phyloP scores from a whole-genome alignment of 176 grass and related monocot species.

The Leersia perrieri region DNA sequence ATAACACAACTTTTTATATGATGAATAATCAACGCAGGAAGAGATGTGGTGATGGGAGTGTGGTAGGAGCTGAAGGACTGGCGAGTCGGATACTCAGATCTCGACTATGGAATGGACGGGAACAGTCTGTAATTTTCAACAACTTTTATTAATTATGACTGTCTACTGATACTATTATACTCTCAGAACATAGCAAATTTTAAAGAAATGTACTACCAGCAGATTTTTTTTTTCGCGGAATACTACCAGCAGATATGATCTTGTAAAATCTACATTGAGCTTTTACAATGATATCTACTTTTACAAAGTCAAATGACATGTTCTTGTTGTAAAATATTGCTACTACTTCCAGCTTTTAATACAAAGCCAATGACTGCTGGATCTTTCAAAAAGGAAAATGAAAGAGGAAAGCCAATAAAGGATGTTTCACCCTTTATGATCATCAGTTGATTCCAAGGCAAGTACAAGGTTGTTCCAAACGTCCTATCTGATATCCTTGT shows the following conservation, averaged over 20 bases:
- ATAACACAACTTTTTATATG: neutral
- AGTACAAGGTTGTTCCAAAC: conserved; percentile 1
- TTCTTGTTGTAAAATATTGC: neutral
- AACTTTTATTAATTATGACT: too few relatives aligned
- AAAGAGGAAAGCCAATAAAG: neutral
- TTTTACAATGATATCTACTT: neutral
- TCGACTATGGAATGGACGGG: too few relatives aligned
- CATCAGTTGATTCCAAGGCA: conserved; percentile 46
- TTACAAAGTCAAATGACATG: neutral
- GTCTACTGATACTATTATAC: neutral
- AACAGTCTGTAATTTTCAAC: too few relatives aligned
- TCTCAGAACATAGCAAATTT: too few relatives aligned
- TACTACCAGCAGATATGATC: too few relatives aligned
- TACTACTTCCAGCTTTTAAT: neutral
- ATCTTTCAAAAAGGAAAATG: neutral
- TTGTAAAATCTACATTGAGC: neutral
- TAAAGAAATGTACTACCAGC: too few relatives aligned
- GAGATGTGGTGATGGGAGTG: neutral
- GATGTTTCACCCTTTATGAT: neutral
- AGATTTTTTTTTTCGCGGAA: too few relatives aligned
- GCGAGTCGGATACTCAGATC: too few relatives aligned
- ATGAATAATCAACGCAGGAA: neutral
- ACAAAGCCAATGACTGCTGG: neutral
- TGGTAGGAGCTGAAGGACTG: neutral
- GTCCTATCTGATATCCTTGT: conserved; percentile 23